These are phyloP conservation scores for Wickerhamiella azymoides DNA, from an alignment of 805 yeast species.

Conservation along the genomic window DNA sequence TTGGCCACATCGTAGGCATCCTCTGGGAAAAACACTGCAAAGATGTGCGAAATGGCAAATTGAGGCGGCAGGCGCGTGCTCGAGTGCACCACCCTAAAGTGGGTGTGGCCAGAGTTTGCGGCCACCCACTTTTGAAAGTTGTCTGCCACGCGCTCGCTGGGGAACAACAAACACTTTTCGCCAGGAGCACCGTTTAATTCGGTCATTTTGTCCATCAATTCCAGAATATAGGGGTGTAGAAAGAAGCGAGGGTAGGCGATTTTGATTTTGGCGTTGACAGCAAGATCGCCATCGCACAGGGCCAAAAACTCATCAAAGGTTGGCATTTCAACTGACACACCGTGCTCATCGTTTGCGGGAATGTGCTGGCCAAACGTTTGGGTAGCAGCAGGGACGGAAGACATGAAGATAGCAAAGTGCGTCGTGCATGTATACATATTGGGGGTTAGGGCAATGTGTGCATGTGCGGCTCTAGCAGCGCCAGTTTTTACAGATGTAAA, in stretches of 20 bases:
- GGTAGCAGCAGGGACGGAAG: neutral
- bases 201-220: neutral
- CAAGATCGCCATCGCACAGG: neutral
- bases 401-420: neutral
- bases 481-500: no score
- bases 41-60: neutral
- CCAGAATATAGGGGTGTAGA: neutral
- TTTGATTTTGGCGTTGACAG: neutral
- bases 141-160: constrained; percentile 1
- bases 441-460: no score
- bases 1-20: neutral
- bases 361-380: constrained; percentile 1
- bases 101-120: neutral
- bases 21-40: constrained; percentile 1
- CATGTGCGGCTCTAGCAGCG: no score
- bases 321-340: constrained; percentile 2
- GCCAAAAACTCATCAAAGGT: neutral
- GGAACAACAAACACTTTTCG: neutral
- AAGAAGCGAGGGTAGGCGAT: constrained; percentile 5
- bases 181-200: neutral
- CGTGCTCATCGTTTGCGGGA: constrained; percentile 4
- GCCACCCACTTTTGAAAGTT: neutral
- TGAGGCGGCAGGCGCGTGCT: neutral
- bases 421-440: no score
- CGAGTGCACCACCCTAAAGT: neutral